phyloP scores from a whole-genome alignment of 306 rosid species.

The Fagus sylvatica region DNA sequence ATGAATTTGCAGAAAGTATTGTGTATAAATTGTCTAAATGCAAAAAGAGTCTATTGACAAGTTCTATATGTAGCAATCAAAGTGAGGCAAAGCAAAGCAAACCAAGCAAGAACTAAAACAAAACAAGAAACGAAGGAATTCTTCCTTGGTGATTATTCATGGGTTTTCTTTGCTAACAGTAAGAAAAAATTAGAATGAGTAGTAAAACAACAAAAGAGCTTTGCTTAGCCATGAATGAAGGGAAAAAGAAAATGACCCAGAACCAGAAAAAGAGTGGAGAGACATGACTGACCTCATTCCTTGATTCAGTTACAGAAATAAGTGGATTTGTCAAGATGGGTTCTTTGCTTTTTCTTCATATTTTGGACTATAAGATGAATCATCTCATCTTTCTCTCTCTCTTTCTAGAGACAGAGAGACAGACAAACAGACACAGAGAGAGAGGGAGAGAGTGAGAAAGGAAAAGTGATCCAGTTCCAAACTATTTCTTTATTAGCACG shows the following conservation, averaged over 20 bases:
- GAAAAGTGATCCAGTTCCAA: neutral
- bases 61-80: too few relatives aligned
- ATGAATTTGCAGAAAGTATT: neutral
- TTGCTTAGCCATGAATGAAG: neutral
- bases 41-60: too few relatives aligned
- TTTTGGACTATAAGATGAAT: neutral
- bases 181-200: neutral
- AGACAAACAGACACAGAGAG: neutral
- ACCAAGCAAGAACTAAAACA: neutral
- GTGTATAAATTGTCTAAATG: too few relatives aligned
- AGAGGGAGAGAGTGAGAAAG: neutral
- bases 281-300: constrained; percentile 1
- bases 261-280: neutral
- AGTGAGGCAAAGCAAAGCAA: neutral
- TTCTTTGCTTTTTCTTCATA: neutral
- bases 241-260: neutral
- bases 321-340: neutral
- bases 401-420: neutral
- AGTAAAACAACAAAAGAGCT: neutral
- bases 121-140: neutral
- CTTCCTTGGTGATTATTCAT: neutral
- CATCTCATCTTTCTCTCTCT: neutral
- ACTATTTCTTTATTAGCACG: neutral
- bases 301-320: neutral
- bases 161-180: neutral